Conservation (phyloP, 176 grass and related monocot species). For the Pharus latifolius region DNA sequence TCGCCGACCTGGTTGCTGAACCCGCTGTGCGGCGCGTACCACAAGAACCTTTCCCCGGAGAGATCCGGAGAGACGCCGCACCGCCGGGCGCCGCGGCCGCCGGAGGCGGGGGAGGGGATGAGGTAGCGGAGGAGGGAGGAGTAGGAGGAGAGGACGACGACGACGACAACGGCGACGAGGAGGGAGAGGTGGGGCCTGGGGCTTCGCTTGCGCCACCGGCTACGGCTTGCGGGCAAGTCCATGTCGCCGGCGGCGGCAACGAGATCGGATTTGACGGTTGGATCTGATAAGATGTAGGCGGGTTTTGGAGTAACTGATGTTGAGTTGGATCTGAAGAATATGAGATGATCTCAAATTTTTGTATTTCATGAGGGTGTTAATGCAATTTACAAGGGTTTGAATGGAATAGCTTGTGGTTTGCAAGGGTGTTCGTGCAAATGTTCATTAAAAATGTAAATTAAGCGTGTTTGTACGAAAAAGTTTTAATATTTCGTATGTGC, state of each 20-base stretch:
- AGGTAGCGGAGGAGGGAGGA: conserved; percentile 35
- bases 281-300: not conserved
- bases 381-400: too few species aligned
- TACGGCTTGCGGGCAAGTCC: conserved; percentile 36
- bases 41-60: conserved; percentile 62
- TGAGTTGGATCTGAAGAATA: too few species aligned
- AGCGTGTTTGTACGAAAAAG: too few species aligned
- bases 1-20: conserved; percentile 93
- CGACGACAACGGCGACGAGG: conserved; percentile 27
- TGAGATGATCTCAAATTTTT: too few species aligned
- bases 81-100: not conserved
- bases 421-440: too few species aligned
- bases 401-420: too few species aligned
- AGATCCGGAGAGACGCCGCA: conserved; percentile 21
- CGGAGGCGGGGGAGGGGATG: conserved; percentile 1
- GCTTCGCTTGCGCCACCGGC: conserved; percentile 66
- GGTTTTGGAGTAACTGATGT: too few species aligned
- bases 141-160: conserved; percentile 31
- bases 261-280: conserved; percentile 7
- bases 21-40: conserved; percentile 92
- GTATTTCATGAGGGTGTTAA: too few species aligned
- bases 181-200: conserved; percentile 30
- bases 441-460: too few species aligned
- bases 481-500: too few species aligned
- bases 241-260: conserved; percentile 11